Conservation (phyloP, 2,329 filamentous ascomycete genomes). For the Domatiomyces catenatus region DNA sequence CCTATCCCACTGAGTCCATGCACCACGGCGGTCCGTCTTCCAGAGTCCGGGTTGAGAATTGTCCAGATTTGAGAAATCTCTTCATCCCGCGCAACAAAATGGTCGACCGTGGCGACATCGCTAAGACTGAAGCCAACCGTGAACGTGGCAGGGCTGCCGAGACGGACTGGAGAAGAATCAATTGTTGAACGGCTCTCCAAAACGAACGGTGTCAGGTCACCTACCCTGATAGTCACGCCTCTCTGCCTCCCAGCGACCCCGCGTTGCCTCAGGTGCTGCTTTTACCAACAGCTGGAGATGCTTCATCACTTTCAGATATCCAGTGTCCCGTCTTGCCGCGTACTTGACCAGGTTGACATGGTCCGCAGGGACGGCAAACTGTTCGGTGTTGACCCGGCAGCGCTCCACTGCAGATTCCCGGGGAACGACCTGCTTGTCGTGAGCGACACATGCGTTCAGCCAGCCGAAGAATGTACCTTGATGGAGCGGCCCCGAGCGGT, state of each 20-base stretch:
- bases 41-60: conserved; percentile 4
- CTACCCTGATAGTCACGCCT: not conserved
- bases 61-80: conserved; percentile 13
- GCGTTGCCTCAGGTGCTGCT: not conserved
- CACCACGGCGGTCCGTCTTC: conserved; percentile 17
- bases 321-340: not conserved
- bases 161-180: not conserved
- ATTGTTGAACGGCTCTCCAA: not conserved
- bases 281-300: not conserved
- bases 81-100: conserved; percentile 14
- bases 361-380: not conserved
- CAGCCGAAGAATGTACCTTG: not conserved
- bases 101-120: conserved; percentile 8
- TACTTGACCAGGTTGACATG: not conserved
- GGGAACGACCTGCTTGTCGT: not conserved
- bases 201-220: not conserved
- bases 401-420: not conserved
- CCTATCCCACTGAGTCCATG: conserved; percentile 32
- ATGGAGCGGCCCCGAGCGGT: not conserved
- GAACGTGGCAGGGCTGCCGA: conserved; percentile 1
- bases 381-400: not conserved
- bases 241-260: not conserved
- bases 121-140: conserved; percentile 6
- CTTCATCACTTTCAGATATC: not conserved
- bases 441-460: no score